These are phyloP conservation scores for Clitopilus passeckerianus DNA, from an alignment of 768 basidiomycete species.

Conservation along the genomic window DNA sequence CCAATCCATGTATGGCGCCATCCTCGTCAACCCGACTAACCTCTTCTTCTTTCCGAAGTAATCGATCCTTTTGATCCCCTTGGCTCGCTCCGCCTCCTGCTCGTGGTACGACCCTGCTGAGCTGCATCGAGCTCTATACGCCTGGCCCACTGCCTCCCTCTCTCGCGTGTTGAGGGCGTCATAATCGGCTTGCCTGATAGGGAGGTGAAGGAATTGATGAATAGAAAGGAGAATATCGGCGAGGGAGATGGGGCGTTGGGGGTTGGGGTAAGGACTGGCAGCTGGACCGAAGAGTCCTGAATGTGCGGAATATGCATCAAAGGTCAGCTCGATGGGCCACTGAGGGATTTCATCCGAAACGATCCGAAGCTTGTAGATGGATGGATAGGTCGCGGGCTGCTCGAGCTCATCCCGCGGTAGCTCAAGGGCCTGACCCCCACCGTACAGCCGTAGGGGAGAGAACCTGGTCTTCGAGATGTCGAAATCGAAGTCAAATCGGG, in stretches of 20 bases:
- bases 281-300: neutral
- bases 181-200: constrained; percentile 38
- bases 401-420: constrained; percentile 41
- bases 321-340: constrained; percentile 54
- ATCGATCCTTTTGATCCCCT: constrained; percentile 59
- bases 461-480: constrained; percentile 49
- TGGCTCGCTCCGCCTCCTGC: constrained; percentile 26
- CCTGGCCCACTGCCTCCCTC: constrained; percentile 25
- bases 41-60: constrained; percentile 42
- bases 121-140: constrained; percentile 34
- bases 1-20: constrained; percentile 27
- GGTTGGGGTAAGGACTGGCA: constrained; percentile 11
- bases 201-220: constrained; percentile 39
- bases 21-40: constrained; percentile 44
- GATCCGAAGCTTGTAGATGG: constrained; percentile 50
- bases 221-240: constrained; percentile 54
- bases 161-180: constrained; percentile 21
- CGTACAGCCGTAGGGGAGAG: constrained; percentile 34
- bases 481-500: constrained; percentile 43
- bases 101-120: constrained; percentile 21
- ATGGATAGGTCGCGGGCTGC: constrained; percentile 53
- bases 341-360: constrained; percentile 47
- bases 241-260: constrained; percentile 39
- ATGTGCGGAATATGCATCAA: constrained; percentile 22
- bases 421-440: constrained; percentile 28